A percentile compares a stretch with the other conserved stretches of the same genome.
Evolutionary conservation across 2,329 filamentous ascomycete species (phyloP).

Genomic region (Chalaropsis ovoidea): DNA sequence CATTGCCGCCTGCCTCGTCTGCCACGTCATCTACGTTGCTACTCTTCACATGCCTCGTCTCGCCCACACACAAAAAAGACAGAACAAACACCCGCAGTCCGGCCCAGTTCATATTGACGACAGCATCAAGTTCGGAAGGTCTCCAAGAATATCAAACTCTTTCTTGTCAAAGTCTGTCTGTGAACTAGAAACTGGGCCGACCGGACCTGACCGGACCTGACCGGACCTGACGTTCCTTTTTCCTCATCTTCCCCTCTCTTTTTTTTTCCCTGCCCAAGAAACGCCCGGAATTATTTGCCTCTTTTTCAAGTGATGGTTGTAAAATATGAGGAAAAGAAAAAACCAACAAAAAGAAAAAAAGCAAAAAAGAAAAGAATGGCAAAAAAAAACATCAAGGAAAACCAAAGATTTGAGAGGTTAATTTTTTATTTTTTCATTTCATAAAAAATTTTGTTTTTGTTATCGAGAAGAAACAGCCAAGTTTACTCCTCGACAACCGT

Average conservation of each 20-base stretch:
- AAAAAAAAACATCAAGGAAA: constrained; percentile 20
- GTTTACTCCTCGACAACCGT: constrained; percentile 68
- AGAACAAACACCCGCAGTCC: too few species aligned
- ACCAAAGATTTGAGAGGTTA: constrained; percentile 19
- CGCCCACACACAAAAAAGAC: too few species aligned
- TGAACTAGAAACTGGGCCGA: not conserved
- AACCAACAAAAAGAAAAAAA: constrained; percentile 7
- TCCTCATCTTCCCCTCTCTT: not conserved
- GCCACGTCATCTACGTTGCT: too few species aligned
- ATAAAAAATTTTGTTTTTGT: constrained; percentile 30
- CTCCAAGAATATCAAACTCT: not conserved
- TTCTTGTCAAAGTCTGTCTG: constrained; percentile 13
- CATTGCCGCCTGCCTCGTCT: too few species aligned
- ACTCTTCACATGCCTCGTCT: too few species aligned
- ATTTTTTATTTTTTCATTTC: constrained; percentile 29
- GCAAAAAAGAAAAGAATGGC: constrained; percentile 10
- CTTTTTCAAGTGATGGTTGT: not conserved
- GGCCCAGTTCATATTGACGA: too few species aligned
- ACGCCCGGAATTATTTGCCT: constrained; percentile 7
- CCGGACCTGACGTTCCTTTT: not conserved
- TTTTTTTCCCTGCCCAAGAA: constrained; percentile 8
- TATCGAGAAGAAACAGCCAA: constrained; percentile 26
- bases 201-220: not conserved
- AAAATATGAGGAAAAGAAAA: not conserved
- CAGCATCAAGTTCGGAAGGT: not conserved